These are phyloP conservation scores for Sclerotinia trifoliorum DNA, from an alignment of 2,329 filamentous ascomycete genomes.

Conservation along the genomic window DNA sequence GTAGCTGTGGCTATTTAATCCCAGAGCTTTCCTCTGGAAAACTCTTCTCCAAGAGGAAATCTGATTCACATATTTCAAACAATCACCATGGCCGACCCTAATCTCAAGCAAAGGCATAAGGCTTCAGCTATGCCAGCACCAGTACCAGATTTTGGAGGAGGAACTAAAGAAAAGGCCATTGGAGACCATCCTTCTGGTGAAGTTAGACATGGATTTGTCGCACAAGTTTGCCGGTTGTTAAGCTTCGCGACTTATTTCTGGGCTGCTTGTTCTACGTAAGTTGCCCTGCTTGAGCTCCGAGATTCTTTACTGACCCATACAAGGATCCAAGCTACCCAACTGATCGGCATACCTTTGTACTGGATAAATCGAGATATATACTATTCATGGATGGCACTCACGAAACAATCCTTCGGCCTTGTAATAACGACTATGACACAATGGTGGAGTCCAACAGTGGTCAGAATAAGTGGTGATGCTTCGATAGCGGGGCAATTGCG, in stretches of 20 bases:
- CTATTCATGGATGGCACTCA: slow-evolving; percentile 83
- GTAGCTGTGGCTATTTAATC: not conserved
- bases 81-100: slow-evolving; percentile 32
- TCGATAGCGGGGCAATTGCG: slow-evolving; percentile 74
- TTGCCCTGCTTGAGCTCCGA: slow-evolving; percentile 10
- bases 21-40: not conserved
- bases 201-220: slow-evolving; percentile 37
- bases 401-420: slow-evolving; percentile 80
- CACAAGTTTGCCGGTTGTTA: slow-evolving; percentile 36
- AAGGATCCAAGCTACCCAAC: slow-evolving; percentile 68
- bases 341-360: slow-evolving; percentile 75
- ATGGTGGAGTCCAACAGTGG: slow-evolving; percentile 81
- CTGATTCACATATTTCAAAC: not conserved
- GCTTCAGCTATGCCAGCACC: slow-evolving; percentile 21
- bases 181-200: slow-evolving; percentile 39
- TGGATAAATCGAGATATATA: slow-evolving; percentile 73
- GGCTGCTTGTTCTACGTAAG: slow-evolving; percentile 37
- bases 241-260: slow-evolving; percentile 36
- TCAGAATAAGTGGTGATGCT: slow-evolving; percentile 79
- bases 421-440: slow-evolving; percentile 77
- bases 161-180: slow-evolving; percentile 25
- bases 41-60: not conserved
- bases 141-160: slow-evolving; percentile 23
- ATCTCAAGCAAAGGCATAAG: slow-evolving; percentile 34
- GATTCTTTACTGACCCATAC: slow-evolving; percentile 30